Evolutionary conservation across 768 basidiomycete genomes (phyloP).

Genomic region (Dentipellis sp.): DNA sequence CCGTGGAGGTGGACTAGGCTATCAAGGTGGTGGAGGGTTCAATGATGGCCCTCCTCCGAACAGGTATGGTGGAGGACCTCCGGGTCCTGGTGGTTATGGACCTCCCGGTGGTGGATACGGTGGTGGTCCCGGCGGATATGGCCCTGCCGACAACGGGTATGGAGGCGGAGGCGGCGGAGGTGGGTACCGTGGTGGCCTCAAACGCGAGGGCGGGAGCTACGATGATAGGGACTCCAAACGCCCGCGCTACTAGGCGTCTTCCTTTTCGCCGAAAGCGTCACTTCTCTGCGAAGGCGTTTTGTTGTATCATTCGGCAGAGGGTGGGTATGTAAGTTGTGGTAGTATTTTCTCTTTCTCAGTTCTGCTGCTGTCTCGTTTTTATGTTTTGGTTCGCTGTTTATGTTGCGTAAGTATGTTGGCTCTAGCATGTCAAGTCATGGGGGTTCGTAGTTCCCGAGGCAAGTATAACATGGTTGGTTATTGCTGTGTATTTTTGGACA

Average conservation of each 20-base stretch:
- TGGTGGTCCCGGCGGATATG: constrained; percentile 22
- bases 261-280: not conserved
- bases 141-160: constrained; percentile 1
- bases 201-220: constrained; percentile 65
- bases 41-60: constrained; percentile 29
- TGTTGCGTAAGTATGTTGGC: not conserved
- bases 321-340: not conserved
- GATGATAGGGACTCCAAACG: constrained; percentile 79
- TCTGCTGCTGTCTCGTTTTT: not conserved
- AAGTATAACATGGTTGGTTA: not conserved
- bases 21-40: constrained; percentile 3
- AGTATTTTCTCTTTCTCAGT: not conserved
- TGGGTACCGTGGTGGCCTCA: constrained; percentile 42
- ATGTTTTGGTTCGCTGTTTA: not conserved
- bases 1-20: constrained; percentile 12
- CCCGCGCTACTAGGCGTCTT: constrained; percentile 48
- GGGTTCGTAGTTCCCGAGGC: not conserved
- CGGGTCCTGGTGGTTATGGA: constrained; percentile 21
- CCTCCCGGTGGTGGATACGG: constrained; percentile 7
- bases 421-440: not conserved
- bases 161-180: constrained; percentile 29
- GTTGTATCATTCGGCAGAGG: not conserved
- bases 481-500: not conserved
- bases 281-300: not conserved
- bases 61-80: constrained; percentile 22